phyloP scores from a whole-genome alignment of 2,329 filamentous ascomycete species.

The Neophaeococcomyces aloes region DNA sequence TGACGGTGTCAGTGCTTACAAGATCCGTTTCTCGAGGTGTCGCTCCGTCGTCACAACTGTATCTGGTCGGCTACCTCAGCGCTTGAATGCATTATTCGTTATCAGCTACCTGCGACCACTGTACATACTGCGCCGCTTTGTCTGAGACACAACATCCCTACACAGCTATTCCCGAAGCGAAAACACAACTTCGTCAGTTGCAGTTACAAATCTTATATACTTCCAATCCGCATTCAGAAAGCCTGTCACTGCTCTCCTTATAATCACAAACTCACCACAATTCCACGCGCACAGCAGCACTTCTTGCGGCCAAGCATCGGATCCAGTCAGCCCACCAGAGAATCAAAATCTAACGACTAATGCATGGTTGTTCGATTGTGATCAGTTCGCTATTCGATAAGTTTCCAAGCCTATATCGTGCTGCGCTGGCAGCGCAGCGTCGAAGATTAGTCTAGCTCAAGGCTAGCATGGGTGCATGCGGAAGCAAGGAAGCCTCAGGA shows the following conservation, averaged over 20 bases:
- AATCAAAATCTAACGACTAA: too few relatives aligned
- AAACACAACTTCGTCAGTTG: background rate
- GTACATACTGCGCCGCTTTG: slow-evolving; percentile 6
- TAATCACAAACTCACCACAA: too few relatives aligned
- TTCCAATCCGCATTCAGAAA: too few relatives aligned
- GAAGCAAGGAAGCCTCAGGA: slow-evolving; percentile 62
- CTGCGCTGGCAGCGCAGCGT: slow-evolving; percentile 2
- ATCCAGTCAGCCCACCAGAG: too few relatives aligned
- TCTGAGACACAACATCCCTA: background rate
- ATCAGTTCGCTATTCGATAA: too few relatives aligned
- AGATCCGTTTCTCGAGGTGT: background rate
- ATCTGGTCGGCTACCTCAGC: background rate
- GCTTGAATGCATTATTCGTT: too few relatives aligned
- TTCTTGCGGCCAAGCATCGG: too few relatives aligned
- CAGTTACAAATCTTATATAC: too few relatives aligned
- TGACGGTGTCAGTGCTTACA: background rate
- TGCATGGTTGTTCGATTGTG: too few relatives aligned
- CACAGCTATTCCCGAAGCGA: too few relatives aligned
- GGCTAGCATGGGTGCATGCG: slow-evolving; percentile 72
- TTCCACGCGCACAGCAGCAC: too few relatives aligned
- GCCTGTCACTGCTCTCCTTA: too few relatives aligned
- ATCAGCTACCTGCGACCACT: background rate
- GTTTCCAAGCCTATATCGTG: background rate
- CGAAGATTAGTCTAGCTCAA: background rate
- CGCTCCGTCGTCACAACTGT: background rate